A percentile compares a stretch with the other conserved stretches of the same genome.
phyloP scores from a whole-genome alignment of 1,139 yeast species.

The Hemisphaericaspora xylofermentans region DNA sequence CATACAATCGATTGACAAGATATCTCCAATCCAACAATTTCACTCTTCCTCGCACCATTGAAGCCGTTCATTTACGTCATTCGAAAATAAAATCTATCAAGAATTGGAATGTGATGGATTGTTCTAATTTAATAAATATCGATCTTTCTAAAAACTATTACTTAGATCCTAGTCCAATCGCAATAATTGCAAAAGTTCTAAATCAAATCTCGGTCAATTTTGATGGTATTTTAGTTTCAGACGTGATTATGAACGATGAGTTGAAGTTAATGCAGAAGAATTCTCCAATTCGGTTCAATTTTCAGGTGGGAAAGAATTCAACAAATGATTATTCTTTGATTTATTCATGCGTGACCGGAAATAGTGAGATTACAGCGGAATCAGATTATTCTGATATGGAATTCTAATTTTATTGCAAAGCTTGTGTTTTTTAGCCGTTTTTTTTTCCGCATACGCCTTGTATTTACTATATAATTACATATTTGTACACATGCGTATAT shows the following conservation, averaged over 20 bases:
- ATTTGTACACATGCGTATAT: too few relatives aligned
- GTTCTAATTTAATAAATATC: conserved; percentile 2
- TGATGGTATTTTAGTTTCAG: conserved; percentile 5
- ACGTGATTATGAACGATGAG: conserved; percentile 3
- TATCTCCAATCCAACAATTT: conserved; percentile 1
- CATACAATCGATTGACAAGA: conserved; percentile 2
- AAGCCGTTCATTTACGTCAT: conserved; percentile 1
- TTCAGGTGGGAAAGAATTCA: not conserved
- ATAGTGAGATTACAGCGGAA: conserved; percentile 2
- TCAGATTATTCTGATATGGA: conserved; percentile 6
- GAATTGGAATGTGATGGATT: conserved; percentile 3
- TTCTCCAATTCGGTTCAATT: conserved; percentile 1
- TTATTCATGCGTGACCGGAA: conserved; percentile 3
- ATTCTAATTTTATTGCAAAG: not conserved
- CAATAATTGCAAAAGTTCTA: conserved; percentile 5
- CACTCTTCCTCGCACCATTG: conserved; percentile 2
- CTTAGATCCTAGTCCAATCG: conserved; percentile 5
- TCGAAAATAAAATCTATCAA: conserved; percentile 1
- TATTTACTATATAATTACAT: too few relatives aligned
- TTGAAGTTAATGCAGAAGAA: conserved; percentile 5
- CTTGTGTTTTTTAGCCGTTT: too few relatives aligned
- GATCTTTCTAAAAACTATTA: conserved; percentile 3
- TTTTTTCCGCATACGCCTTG: too few relatives aligned
- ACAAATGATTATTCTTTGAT: conserved; percentile 7
- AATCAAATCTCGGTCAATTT: conserved; percentile 1